Base-by-base conservation (phyloP, 768 basidiomycete species). In the Leucogyrophana mollusca region DNA sequence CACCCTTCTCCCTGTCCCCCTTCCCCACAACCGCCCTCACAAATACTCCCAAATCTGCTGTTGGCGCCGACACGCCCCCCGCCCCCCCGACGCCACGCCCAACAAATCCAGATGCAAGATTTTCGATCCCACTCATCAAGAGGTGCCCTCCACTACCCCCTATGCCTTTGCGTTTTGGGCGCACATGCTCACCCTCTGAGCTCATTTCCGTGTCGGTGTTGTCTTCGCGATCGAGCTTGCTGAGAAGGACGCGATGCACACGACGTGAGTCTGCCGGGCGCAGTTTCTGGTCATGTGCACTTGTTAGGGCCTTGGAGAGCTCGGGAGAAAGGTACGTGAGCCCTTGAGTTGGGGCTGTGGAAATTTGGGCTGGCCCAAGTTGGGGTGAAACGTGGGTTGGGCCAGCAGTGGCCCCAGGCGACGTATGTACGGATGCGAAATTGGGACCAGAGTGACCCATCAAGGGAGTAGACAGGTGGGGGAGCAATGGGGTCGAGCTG, bases 241-340 rank as follows among this genome's bases (percentile, higher is more conserved):
- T 78, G 51, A 82, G 72, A 32, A 87, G 69, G 34, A 77, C 81
- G 13, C 81, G 76, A 38, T 83, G 78, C 13, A 85, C 80, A 45
- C 78, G 80, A 43, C 83, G 79, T 9, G 76, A 70, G 48, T 84
- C 82, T 17, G 73, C 65, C 42, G 67, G 61, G 40, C 65, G 56
- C 24, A 60, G 34, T 22, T 53, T 65, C 16, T 53, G 44, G 34
- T 65, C 63, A 3, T 67, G 65, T n/a, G 62, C 54, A 9, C 53
- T 56, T 20, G 54, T 52, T 34, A 62, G 49, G 8, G 51, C 52
- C 40, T 36, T 53, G 45, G 63, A 53, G 34, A 58, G 32, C 43
- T 45, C 42, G 49, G 59, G 52, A 17, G 65, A 64, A 21, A 67
- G 63, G 45, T 58, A 54, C 14, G 32, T 45, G 13, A 35, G 22